Evolutionary conservation across 23 red algal species (phyloP).

Genomic region (Gracilaria vermiculophylla): DNA sequence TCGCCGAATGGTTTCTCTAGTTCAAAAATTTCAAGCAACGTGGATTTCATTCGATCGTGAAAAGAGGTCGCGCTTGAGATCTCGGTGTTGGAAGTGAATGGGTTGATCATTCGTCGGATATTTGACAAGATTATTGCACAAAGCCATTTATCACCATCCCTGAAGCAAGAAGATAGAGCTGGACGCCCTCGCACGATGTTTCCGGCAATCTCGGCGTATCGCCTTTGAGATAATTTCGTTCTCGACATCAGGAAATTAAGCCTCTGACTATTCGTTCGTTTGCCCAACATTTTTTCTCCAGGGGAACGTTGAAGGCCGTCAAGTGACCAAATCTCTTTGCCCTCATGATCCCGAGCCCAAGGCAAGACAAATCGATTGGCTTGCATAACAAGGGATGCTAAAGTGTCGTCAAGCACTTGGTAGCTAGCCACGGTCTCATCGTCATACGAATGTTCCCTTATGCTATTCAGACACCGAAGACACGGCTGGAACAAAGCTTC

Average conservation of each 20-base stretch:
- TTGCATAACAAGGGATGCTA: slow-evolving; percentile 42
- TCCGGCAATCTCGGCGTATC: slow-evolving; percentile 14
- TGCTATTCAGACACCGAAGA: slow-evolving; percentile 23
- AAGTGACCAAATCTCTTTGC: slow-evolving; percentile 33
- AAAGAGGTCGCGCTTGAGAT: background rate
- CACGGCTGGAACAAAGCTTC: slow-evolving; percentile 40
- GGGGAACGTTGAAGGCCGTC: slow-evolving; percentile 30
- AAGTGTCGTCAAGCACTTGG: slow-evolving; percentile 55
- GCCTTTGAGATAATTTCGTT: slow-evolving; percentile 14
- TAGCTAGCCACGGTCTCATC: slow-evolving; percentile 30
- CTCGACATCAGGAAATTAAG: slow-evolving; percentile 10
- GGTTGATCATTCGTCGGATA: background rate
- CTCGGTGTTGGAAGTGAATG: background rate
- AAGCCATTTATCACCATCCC: slow-evolving; percentile 49
- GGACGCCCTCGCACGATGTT: slow-evolving; percentile 38
- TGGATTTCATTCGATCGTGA: background rate
- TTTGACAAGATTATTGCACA: slow-evolving; percentile 42
- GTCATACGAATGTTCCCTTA: slow-evolving; percentile 13
- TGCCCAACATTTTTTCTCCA: slow-evolving; percentile 25
- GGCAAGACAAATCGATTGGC: slow-evolving; percentile 46
- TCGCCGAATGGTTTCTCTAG: slow-evolving; percentile 26
- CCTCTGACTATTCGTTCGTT: slow-evolving; percentile 12
- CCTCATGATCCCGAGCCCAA: slow-evolving; percentile 33
- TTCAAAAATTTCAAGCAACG: slow-evolving; percentile 2
- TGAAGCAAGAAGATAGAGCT: slow-evolving; percentile 37